A percentile compares a stretch with the other conserved stretches of the same genome.
Evolutionary conservation across 2,329 filamentous ascomycete species (phyloP).

Genomic region (Neoarthrinium moseri): DNA sequence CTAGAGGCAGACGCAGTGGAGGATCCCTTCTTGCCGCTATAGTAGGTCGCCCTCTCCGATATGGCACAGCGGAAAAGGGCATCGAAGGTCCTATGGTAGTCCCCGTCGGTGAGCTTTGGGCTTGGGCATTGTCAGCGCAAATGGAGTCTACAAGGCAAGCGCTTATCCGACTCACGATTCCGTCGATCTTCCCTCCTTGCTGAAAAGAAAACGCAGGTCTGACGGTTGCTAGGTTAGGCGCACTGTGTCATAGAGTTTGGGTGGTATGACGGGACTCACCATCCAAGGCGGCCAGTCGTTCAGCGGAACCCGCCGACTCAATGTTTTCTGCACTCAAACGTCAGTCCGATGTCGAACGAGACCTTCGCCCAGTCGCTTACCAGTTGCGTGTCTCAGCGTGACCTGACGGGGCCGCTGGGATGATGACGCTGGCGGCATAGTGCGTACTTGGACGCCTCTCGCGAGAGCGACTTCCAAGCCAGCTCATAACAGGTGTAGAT

Average conservation of each 20-base stretch:
- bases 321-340: background rate
- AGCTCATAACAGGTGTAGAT: no score
- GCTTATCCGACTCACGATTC: conserved; percentile 39
- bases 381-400: no score
- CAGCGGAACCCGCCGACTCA: conserved; percentile 20
- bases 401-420: no score
- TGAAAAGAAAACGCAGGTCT: conserved; percentile 37
- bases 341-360: no score
- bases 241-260: background rate
- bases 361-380: no score
- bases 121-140: no score
- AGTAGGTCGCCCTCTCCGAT: conserved; percentile 65
- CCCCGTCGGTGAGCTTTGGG: conserved; percentile 64
- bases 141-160: no score
- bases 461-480: no score
- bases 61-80: conserved; percentile 69
- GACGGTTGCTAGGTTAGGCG: background rate
- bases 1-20: conserved; percentile 52
- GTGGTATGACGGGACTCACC: conserved; percentile 27
- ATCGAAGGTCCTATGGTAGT: conserved; percentile 81
- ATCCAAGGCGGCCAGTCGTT: conserved; percentile 39
- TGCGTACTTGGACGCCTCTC: no score
- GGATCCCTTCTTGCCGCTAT: conserved; percentile 46
- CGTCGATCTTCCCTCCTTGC: conserved; percentile 31
- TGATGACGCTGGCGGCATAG: no score